Evolutionary conservation across 768 basidiomycete species (phyloP).

Genomic region (Suillus occidentalis): DNA sequence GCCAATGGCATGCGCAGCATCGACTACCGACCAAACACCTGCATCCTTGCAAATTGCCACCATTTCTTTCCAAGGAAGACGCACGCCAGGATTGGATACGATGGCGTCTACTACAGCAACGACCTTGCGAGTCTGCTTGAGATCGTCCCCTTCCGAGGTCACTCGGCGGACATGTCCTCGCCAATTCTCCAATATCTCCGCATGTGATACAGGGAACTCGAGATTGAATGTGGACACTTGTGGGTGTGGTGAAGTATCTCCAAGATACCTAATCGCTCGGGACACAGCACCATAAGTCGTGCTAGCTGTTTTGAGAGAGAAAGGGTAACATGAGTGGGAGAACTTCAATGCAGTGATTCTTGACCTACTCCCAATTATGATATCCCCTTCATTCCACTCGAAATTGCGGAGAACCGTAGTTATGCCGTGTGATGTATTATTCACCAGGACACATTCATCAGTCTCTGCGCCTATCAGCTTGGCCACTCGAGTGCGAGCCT

Average conservation of each 20-base stretch:
- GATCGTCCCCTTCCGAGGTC: slow-evolving; percentile 18
- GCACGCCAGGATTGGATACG: slow-evolving; percentile 56
- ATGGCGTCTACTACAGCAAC: slow-evolving; percentile 74
- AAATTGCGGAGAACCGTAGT: slow-evolving; percentile 70
- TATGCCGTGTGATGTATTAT: slow-evolving; percentile 37
- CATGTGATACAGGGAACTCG: slow-evolving; percentile 56
- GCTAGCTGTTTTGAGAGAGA: slow-evolving; percentile 37
- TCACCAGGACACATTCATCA: slow-evolving; percentile 56
- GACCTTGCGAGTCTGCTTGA: slow-evolving; percentile 43
- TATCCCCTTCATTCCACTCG: slow-evolving; percentile 64
- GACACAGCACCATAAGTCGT: slow-evolving; percentile 59
- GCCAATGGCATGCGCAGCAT: slow-evolving; percentile 80
- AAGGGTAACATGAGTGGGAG: neutral
- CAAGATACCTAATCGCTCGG: slow-evolving; percentile 52
- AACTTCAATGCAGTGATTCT: slow-evolving; percentile 3
- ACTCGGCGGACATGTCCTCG: slow-evolving; percentile 36
- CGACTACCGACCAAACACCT: slow-evolving; percentile 66
- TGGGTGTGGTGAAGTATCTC: slow-evolving; percentile 57
- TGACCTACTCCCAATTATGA: slow-evolving; percentile 59
- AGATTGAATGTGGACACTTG: slow-evolving; percentile 49
- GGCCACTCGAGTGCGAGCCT: slow-evolving; percentile 48
- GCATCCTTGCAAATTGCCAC: slow-evolving; percentile 61
- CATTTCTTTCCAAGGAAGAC: slow-evolving; percentile 72
- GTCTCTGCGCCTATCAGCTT: slow-evolving; percentile 48
- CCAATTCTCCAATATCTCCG: slow-evolving; percentile 52